Evolutionary conservation across 495 filamentous ascomycete species (phyloP).

Genomic region (Tetracladium setigerum): DNA sequence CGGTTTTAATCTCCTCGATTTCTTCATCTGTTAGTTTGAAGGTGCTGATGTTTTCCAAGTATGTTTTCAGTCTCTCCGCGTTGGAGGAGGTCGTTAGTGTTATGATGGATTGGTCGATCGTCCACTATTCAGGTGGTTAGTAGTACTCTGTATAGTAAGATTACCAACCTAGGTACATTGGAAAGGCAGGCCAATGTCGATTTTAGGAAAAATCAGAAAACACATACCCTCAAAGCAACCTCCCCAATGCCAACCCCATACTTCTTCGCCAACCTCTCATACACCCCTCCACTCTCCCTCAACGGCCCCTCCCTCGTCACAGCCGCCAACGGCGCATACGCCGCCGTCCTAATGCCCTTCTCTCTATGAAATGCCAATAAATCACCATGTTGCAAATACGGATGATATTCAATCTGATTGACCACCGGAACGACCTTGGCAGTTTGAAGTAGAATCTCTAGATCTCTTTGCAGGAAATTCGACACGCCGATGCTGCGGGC

Average conservation of each 20-base stretch:
- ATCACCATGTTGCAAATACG: constrained; percentile 72
- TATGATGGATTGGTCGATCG: constrained; percentile 71
- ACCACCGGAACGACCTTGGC: constrained; percentile 57
- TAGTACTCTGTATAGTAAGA: no score
- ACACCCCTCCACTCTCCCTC: constrained; percentile 37
- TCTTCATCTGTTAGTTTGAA: constrained; percentile 71
- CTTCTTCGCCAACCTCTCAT: constrained; percentile 59
- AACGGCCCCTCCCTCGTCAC: constrained; percentile 59
- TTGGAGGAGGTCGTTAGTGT: constrained; percentile 70
- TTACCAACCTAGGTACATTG: no score
- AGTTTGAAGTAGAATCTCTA: constrained; percentile 60
- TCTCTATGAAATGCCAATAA: constrained; percentile 58
- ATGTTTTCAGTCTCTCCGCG: constrained; percentile 61
- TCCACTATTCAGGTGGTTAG: no score
- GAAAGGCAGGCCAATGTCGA: no score
- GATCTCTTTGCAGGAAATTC: constrained; percentile 63
- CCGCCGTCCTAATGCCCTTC: constrained; percentile 59
- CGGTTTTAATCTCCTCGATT: constrained; percentile 53
- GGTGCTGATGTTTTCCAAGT: constrained; percentile 45
- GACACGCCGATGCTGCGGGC: constrained; percentile 77
- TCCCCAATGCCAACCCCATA: constrained; percentile 68
- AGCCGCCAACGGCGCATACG: constrained; percentile 63
- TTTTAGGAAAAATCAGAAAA: no score
- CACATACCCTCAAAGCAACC: constrained; percentile 45
- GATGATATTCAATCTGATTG: constrained; percentile 88